Evolutionary conservation across 1,139 yeast species (phyloP).

Genomic region (Yamadazyma kanchanaburiensis): DNA sequence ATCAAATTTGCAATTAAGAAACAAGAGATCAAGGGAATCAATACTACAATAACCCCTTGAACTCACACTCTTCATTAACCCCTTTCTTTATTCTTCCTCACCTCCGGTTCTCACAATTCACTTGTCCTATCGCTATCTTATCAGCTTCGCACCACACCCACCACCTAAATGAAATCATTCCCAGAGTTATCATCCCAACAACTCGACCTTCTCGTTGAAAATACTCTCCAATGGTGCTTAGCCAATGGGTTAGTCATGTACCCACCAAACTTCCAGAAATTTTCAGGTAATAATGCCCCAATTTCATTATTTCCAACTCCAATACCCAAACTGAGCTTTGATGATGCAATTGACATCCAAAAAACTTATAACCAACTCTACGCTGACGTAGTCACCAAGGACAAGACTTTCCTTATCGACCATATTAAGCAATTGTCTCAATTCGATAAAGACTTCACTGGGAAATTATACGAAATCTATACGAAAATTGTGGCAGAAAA

Average conservation of each 20-base stretch:
- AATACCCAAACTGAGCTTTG: slow-evolving; percentile 65
- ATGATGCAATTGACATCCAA: slow-evolving; percentile 68
- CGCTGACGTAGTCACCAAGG: slow-evolving; percentile 54
- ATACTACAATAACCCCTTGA: no score
- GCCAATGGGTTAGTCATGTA: slow-evolving; percentile 78
- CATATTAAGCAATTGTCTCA: slow-evolving; percentile 54
- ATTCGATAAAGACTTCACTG: slow-evolving; percentile 77
- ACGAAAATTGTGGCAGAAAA: slow-evolving; percentile 40
- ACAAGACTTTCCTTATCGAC: slow-evolving; percentile 56
- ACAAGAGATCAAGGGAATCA: no score
- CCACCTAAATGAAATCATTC: slow-evolving; percentile 25
- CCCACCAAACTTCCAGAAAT: slow-evolving; percentile 51
- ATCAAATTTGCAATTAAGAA: slow-evolving; percentile 2
- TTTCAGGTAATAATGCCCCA: slow-evolving; percentile 69
- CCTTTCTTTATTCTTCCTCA: no score
- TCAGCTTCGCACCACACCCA: no score
- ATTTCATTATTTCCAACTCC: slow-evolving; percentile 90
- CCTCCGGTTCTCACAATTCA: no score
- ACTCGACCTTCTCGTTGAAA: slow-evolving; percentile 29
- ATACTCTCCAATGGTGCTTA: slow-evolving; percentile 71
- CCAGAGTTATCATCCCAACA: slow-evolving; percentile 30
- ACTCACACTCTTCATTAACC: no score
- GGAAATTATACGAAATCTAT: slow-evolving; percentile 65
- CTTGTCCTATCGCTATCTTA: no score
- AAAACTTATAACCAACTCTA: slow-evolving; percentile 69